Conservation (phyloP, 2,329 filamentous ascomycete genomes). For the Claviceps maximensis region DNA sequence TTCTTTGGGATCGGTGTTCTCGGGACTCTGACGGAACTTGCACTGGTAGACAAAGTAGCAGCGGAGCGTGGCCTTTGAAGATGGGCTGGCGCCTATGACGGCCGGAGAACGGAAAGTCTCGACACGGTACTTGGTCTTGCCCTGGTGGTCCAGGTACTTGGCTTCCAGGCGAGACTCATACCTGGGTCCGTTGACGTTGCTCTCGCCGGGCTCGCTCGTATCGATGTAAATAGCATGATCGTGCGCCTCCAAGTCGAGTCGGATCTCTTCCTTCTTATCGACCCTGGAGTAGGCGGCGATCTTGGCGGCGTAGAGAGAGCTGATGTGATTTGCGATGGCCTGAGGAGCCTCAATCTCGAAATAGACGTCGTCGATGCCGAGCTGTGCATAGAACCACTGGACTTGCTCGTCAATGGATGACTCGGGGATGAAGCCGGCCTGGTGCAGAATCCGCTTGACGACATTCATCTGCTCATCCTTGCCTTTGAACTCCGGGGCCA, state of each 20-base stretch:
- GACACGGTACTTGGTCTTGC: conserved; percentile 68
- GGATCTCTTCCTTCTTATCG: conserved; percentile 88
- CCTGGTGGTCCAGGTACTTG: conserved; percentile 83
- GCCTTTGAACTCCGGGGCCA: conserved; percentile 86
- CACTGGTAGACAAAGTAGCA: conserved; percentile 99
- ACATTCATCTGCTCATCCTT: conserved; percentile 83
- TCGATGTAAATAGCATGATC: conserved; percentile 99
- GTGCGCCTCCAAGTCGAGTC: conserved; percentile 83
- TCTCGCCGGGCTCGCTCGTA: conserved; percentile 80
- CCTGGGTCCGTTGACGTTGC: conserved; percentile 62
- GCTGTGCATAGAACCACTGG: conserved; percentile 92
- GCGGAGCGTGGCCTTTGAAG: conserved; percentile 69
- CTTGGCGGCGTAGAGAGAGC: conserved; percentile 93
- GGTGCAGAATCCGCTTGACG: conserved; percentile 68
- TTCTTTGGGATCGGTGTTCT: conserved; percentile 62
- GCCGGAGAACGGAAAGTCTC: conserved; percentile 94
- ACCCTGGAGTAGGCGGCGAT: conserved; percentile 85
- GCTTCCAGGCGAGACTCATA: conserved; percentile 90
- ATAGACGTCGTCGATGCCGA: conserved; percentile 97
- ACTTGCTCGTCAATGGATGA: conserved; percentile 76
- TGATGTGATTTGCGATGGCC: conserved; percentile 86
- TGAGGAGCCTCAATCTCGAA: conserved; percentile 81
- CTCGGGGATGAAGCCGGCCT: conserved; percentile 74
- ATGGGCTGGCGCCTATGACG: conserved; percentile 52
- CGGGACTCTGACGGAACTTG: conserved; percentile 63